These are phyloP conservation scores for Coniochaeta sp. DNA, from an alignment of 2,329 filamentous ascomycete genomes.

Conservation along the genomic window DNA sequence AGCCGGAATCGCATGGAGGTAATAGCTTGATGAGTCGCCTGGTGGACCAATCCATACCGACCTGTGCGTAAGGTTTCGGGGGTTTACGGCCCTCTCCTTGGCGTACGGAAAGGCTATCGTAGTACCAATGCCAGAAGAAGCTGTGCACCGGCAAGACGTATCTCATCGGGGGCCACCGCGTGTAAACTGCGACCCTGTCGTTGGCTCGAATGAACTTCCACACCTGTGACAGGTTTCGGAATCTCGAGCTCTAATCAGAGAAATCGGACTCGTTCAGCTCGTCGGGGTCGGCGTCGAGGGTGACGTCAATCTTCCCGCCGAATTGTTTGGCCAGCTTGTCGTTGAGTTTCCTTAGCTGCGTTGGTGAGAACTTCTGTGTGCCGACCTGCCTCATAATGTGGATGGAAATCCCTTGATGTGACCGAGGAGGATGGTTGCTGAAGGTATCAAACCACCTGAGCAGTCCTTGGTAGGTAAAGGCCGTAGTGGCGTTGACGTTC, in stretches of 20 bases:
- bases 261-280: slow-evolving; percentile 29
- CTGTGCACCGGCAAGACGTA: no score
- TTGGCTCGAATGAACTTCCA: background rate
- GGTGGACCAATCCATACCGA: no score
- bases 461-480: slow-evolving; percentile 46
- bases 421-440: slow-evolving; percentile 9
- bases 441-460: slow-evolving; percentile 31
- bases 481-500: slow-evolving; percentile 45
- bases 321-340: slow-evolving; percentile 16
- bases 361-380: slow-evolving; percentile 14
- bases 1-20: no score
- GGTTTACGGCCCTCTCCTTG: no score
- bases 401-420: slow-evolving; percentile 23
- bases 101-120: no score
- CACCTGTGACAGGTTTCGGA: background rate
- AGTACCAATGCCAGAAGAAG: no score
- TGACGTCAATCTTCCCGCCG: slow-evolving; percentile 25
- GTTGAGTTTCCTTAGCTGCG: slow-evolving; percentile 18
- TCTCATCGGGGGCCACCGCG: no score
- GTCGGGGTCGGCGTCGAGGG: slow-evolving; percentile 23
- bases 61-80: no score
- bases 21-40: no score
- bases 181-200: background rate
- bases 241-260: slow-evolving; percentile 13
- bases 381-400: slow-evolving; percentile 25